Conservation (phyloP, 1,139 yeast genomes). For the Hemisphaericaspora xylofermentans region DNA sequence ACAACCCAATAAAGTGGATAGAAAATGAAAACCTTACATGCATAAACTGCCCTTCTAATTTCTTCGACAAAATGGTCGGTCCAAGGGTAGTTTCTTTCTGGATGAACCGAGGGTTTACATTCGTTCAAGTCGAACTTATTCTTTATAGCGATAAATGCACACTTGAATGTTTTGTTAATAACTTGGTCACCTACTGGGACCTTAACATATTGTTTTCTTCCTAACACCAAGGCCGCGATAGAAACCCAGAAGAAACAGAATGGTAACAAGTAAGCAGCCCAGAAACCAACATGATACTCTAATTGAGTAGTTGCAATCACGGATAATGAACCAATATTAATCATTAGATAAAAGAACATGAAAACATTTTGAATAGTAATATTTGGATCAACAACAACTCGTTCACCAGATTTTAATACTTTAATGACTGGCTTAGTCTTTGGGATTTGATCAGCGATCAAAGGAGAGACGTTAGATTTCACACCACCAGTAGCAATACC, state of each 20-base stretch:
- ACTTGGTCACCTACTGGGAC: conserved; percentile 64
- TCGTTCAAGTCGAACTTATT: conserved; percentile 51
- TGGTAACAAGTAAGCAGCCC: conserved; percentile 54
- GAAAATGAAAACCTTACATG: conserved; percentile 61
- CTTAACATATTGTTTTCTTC: conserved; percentile 56
- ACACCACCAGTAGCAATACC: conserved; percentile 83
- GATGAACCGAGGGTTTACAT: conserved; percentile 54
- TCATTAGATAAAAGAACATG: conserved; percentile 43
- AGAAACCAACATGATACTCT: conserved; percentile 36
- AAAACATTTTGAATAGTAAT: conserved; percentile 41
- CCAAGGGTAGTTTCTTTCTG: conserved; percentile 52
- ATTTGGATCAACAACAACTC: conserved; percentile 39
- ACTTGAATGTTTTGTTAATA: conserved; percentile 53
- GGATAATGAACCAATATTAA: conserved; percentile 39
- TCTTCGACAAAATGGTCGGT: conserved; percentile 60
- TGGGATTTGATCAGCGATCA: conserved; percentile 71
- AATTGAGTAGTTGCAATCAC: conserved; percentile 42
- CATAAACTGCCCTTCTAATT: conserved; percentile 53
- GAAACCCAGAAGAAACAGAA: conserved; percentile 65
- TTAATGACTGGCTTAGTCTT: conserved; percentile 34
- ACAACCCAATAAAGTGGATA: conserved; percentile 67
- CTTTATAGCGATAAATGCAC: conserved; percentile 42
- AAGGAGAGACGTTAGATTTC: conserved; percentile 73
- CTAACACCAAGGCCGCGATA: conserved; percentile 50
- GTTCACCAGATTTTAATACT: conserved; percentile 34